These are phyloP conservation scores for Pseudocercospora crystallina DNA, from an alignment of 2,329 filamentous ascomycete genomes.

Conservation along the genomic window DNA sequence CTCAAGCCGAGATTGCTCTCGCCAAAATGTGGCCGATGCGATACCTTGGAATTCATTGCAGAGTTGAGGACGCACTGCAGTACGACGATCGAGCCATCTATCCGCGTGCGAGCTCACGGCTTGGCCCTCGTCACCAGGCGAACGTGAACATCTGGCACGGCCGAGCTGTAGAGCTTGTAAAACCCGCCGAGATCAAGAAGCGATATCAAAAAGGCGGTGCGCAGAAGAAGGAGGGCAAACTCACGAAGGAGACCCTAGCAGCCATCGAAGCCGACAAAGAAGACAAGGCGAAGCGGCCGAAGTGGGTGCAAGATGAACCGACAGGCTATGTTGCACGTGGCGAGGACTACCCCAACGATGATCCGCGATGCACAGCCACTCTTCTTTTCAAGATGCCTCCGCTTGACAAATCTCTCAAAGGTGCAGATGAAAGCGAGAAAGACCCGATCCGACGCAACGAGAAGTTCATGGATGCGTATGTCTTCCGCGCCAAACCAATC, in stretches of 20 bases:
- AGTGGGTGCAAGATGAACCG: slow-evolving; percentile 92
- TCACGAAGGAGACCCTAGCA: slow-evolving; percentile 76
- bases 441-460: slow-evolving; percentile 39
- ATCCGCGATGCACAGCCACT: slow-evolving; percentile 72
- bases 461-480: slow-evolving; percentile 71
- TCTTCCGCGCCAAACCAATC: slow-evolving; percentile 66
- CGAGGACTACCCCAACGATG: slow-evolving; percentile 71
- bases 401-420: slow-evolving; percentile 24
- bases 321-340: slow-evolving; percentile 81
- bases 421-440: slow-evolving; percentile 8
- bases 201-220: slow-evolving; percentile 60
- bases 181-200: slow-evolving; percentile 81
- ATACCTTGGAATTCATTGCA: slow-evolving; percentile 93
- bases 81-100: slow-evolving; percentile 94
- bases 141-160: slow-evolving; percentile 83
- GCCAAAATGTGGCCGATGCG: slow-evolving; percentile 95
- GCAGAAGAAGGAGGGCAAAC: slow-evolving; percentile 73
- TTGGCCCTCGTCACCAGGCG: slow-evolving; percentile 90
- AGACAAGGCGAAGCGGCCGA: slow-evolving; percentile 77
- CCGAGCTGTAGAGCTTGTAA: slow-evolving; percentile 83
- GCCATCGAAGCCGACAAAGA: slow-evolving; percentile 79
- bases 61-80: slow-evolving; percentile 90
- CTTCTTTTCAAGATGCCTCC: slow-evolving; percentile 70
- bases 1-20: slow-evolving; percentile 85
- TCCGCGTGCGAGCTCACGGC: slow-evolving; percentile 85